Evolutionary conservation across 208 protist species (phyloP).

Genomic region (Acanthamoeba royreba): DNA sequence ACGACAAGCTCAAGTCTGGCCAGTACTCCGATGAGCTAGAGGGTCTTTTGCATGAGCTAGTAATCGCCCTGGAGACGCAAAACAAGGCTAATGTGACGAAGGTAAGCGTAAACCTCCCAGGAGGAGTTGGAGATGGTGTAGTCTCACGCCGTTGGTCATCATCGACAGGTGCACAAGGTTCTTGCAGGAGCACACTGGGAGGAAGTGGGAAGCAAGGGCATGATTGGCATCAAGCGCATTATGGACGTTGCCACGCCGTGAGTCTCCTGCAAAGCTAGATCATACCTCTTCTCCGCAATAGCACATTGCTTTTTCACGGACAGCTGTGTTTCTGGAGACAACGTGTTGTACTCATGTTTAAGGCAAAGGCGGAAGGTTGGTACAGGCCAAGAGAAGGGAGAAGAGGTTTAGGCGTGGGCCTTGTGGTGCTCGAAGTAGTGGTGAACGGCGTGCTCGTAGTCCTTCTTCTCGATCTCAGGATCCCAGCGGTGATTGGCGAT

Average conservation of each 20-base stretch:
- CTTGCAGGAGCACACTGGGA: not conserved
- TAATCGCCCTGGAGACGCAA: not conserved
- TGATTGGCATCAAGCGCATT: conserved; percentile 22
- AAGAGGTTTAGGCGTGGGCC: not conserved
- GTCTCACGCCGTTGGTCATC: no score
- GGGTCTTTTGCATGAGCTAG: not conserved
- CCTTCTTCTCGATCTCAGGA: not conserved
- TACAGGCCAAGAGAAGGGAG: no score
- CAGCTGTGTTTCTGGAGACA: no score
- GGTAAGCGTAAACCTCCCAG: no score
- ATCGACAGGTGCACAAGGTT: conserved; percentile 10
- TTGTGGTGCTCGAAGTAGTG: not conserved
- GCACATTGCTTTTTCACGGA: no score
- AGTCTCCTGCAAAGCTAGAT: no score
- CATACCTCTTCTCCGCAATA: no score
- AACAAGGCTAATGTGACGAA: not conserved
- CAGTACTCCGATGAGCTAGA: not conserved
- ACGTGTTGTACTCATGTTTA: no score
- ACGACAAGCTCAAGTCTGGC: not conserved
- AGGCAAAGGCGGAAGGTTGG: no score
- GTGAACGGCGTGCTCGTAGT: not conserved
- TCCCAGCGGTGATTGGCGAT: not conserved
- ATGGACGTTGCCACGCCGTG: not conserved
- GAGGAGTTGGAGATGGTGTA: no score
- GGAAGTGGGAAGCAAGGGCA: not conserved